Conservation (phyloP, 163 green algal genomes). For the Volvox carteri region DNA sequence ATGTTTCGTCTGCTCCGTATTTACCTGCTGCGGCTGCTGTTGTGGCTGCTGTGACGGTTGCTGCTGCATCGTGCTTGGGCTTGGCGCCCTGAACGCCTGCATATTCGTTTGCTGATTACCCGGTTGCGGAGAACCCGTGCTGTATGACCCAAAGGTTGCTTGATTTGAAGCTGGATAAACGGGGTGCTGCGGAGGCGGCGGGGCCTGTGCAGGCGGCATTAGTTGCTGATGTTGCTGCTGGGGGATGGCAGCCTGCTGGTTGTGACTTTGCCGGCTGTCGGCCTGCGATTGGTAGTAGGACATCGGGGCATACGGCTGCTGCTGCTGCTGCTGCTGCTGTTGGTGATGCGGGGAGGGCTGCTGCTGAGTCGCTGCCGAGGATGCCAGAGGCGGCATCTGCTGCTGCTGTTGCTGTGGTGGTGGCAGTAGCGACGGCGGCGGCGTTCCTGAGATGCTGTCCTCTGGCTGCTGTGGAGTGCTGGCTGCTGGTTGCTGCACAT, state of each 20-base stretch:
- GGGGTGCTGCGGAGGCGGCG: background rate
- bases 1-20: too few species aligned
- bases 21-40: background rate
- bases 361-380: background rate
- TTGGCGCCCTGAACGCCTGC: background rate
- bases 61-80: background rate
- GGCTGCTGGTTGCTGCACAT: too few species aligned
- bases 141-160: too few species aligned
- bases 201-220: background rate
- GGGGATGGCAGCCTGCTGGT: background rate
- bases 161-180: too few species aligned
- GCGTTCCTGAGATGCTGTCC: too few species aligned
- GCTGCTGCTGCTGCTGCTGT: background rate
- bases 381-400: background rate
- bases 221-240: background rate
- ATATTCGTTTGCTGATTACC: too few species aligned
- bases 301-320: background rate
- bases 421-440: background rate
- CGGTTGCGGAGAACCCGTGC: too few species aligned
- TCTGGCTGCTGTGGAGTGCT: too few species aligned
- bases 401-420: background rate
- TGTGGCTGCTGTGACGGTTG: background rate
- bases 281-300: background rate
- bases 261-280: background rate
- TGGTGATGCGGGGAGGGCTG: background rate